Conservation (phyloP, 179 eudicot genomes). For the Actinidia arguta region DNA sequence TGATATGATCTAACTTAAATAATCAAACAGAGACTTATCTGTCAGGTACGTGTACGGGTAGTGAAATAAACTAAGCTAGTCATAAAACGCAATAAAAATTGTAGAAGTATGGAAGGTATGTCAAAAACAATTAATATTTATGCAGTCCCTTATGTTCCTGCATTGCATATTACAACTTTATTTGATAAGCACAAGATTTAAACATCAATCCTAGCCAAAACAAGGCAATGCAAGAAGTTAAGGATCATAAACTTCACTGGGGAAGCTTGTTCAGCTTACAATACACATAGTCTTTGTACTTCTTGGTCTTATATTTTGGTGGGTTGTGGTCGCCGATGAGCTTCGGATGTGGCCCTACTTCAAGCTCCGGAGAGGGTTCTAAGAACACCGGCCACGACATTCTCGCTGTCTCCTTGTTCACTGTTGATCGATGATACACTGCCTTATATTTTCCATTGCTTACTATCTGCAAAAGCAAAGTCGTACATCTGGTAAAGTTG, state of each 20-base stretch:
- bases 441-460: conserved; percentile 86
- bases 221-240: neutral
- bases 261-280: conserved; percentile 91
- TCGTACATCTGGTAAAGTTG: neutral
- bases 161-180: too few species aligned
- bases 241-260: conserved; percentile 37
- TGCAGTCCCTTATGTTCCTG: too few species aligned
- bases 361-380: conserved; percentile 64
- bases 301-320: conserved; percentile 78
- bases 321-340: conserved; percentile 55
- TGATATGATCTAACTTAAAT: too few species aligned
- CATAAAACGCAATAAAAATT: too few species aligned
- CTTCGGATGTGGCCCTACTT: conserved; percentile 60
- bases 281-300: conserved; percentile 60
- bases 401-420: conserved; percentile 68
- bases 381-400: conserved; percentile 92
- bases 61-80: too few species aligned
- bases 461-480: conserved; percentile 31
- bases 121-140: too few species aligned
- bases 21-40: too few species aligned
- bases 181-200: too few species aligned
- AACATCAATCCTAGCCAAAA: neutral
- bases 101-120: too few species aligned
- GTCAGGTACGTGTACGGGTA: too few species aligned
- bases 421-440: conserved; percentile 69